These are phyloP conservation scores for Salix exigua DNA, from an alignment of 345 rosid species.

Conservation along the genomic window DNA sequence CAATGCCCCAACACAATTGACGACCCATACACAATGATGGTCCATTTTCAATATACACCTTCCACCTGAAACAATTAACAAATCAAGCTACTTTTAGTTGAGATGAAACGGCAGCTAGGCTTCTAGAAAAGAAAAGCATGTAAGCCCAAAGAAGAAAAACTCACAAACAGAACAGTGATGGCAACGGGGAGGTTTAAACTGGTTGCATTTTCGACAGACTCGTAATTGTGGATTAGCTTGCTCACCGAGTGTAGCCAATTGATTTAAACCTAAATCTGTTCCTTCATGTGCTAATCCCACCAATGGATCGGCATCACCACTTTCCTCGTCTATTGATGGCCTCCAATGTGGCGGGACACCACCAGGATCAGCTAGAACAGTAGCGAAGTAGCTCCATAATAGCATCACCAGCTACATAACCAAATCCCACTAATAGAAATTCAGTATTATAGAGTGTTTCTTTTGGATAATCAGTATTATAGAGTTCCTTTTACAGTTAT, in stretches of 20 bases:
- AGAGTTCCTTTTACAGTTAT: not conserved
- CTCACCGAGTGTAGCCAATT: constrained; percentile 21
- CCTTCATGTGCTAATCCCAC: constrained; percentile 19
- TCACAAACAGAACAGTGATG: constrained; percentile 87
- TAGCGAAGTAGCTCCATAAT: constrained; percentile 72
- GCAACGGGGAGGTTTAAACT: constrained; percentile 63
- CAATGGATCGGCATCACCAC: constrained; percentile 37
- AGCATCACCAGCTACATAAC: constrained; percentile 62
- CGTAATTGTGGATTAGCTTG: constrained; percentile 37
- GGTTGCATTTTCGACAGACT: constrained; percentile 66
- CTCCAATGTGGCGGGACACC: constrained; percentile 72
- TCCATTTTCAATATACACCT: constrained; percentile 36
- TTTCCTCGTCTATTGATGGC: constrained; percentile 60
- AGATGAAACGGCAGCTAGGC: not conserved
- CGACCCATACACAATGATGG: constrained; percentile 36
- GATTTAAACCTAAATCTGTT: constrained; percentile 19
- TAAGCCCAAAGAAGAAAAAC: constrained; percentile 20
- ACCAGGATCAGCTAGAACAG: constrained; percentile 73
- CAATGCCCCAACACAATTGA: constrained; percentile 31
- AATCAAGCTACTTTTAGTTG: constrained; percentile 17
- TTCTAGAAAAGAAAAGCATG: not conserved
- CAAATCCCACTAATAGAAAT: constrained; percentile 7
- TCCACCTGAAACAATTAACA: constrained; percentile 29
- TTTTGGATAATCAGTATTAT: not conserved
- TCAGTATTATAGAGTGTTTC: not conserved